phyloP scores from a whole-genome alignment of 2,329 filamentous ascomycete species.

The Paraphoma sp. region DNA sequence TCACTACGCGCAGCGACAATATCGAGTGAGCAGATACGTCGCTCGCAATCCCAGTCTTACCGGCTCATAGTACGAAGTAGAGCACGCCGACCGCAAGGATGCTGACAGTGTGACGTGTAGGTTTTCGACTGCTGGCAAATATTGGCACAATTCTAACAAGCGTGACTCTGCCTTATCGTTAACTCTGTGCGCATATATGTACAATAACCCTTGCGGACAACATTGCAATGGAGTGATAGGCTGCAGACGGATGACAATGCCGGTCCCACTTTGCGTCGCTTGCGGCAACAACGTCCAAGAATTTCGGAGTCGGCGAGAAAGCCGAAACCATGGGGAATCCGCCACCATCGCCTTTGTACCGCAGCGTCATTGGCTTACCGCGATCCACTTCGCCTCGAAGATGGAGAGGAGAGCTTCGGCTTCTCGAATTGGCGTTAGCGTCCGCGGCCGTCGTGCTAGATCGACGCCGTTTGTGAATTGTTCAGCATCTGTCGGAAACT shows the following conservation, averaged over 20 bases:
- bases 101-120: too few species aligned
- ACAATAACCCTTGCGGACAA: too few species aligned
- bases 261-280: neutral
- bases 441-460: slow-evolving; percentile 26
- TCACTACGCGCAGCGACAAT: too few species aligned
- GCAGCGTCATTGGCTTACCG: neutral
- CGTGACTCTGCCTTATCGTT: too few species aligned
- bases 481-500: neutral
- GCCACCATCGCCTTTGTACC: neutral
- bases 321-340: slow-evolving; percentile 6
- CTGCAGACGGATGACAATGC: neutral
- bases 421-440: slow-evolving; percentile 11
- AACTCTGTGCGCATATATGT: too few species aligned
- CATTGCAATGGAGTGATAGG: too few species aligned
- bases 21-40: too few species aligned
- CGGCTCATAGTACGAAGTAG: too few species aligned
- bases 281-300: neutral
- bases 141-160: too few species aligned
- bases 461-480: slow-evolving; percentile 4
- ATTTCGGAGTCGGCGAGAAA: neutral
- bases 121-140: too few species aligned
- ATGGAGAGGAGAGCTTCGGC: neutral
- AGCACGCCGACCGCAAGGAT: too few species aligned
- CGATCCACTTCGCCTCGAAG: neutral
- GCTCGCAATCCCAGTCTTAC: too few species aligned